Evolutionary conservation across 768 basidiomycete genomes (phyloP).

Genomic region (Rhodotorula sphaerocarpa): DNA sequence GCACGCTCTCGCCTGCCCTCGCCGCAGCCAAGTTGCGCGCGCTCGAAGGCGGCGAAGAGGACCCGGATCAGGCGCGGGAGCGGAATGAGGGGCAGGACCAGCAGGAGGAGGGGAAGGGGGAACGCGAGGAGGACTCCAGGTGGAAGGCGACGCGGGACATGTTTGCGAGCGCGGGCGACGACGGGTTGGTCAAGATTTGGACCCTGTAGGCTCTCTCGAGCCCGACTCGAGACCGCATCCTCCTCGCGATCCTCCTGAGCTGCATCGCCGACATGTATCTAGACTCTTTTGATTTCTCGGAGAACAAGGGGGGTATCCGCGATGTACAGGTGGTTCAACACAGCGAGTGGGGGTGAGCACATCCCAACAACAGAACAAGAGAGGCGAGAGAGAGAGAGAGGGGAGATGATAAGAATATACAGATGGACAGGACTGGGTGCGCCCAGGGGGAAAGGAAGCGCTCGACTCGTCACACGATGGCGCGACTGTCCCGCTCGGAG

Average conservation of each 20-base stretch:
- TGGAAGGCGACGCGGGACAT: conserved; percentile 57
- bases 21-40: conserved; percentile 16
- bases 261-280: too few relatives aligned
- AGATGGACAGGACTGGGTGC: not conserved
- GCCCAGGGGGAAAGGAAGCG: not conserved
- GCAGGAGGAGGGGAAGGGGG: not conserved
- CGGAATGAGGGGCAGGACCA: conserved; percentile 1
- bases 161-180: conserved; percentile 77
- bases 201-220: conserved; percentile 38
- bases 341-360: too few relatives aligned
- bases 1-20: conserved; percentile 43
- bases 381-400: too few relatives aligned
- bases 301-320: too few relatives aligned
- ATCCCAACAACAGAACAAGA: too few relatives aligned
- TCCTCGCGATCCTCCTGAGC: too few relatives aligned
- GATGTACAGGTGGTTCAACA: too few relatives aligned
- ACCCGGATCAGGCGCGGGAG: not conserved
- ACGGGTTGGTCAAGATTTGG: conserved; percentile 78
- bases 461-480: not conserved
- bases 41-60: conserved; percentile 25
- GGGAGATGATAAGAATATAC: not conserved
- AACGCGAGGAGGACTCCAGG: conserved; percentile 8
- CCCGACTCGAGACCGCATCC: too few relatives aligned
- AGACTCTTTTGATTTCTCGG: too few relatives aligned
- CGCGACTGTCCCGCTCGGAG: not conserved